Base-by-base conservation (phyloP, 139 green algal species). In the Tetradesmus obliquus region DNA sequence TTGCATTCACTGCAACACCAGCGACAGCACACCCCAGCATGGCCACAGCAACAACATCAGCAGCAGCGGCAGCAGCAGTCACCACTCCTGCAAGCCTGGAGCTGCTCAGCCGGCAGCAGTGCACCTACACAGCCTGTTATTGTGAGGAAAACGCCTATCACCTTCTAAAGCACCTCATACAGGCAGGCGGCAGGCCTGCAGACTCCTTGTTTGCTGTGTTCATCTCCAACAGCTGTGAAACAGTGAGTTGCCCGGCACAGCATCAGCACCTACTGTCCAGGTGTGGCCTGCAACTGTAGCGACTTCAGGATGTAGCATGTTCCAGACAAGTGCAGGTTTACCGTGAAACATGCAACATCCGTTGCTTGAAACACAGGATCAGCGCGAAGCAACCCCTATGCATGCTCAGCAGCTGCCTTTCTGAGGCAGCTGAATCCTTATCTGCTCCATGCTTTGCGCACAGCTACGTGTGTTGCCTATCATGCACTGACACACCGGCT, bases 91-190 rank as follows among this genome's bases (percentile, higher is more conserved):
- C 80, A 24, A 13, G 17, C 15, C 5, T 24, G 51, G 17, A 85
- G 80, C 80, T 62, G 80, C 24, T n/a, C 80, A 85, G 32, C 8
- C 80, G 17, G 51, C 82, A 87, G 55, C 55, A 54, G 20, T 93
- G 90, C 87, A 89, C 24, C 10, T 96, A 96, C 60, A 94, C 91
- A 8, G 2, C 91, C 24, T 95, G 92, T 69, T 96, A 93, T 58
- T 96, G 94, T 53, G 94, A 96, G 51, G 94, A 96, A 24, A 96
- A 96, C 53, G 87, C 93, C 0, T 92, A 91, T 5, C 22, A 60
- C 1, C 79, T 96, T 22, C n/a, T 55, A 1, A 45, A 58, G 3
- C n/a, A 12, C 15, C 92, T 92, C n/a, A 74, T 85, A n/a, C 51
- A 10, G 51, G 0, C 5, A 32, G 66, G 22, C 4, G 3, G 9